These are phyloP conservation scores for Pezicula radicicola DNA, from an alignment of 2,329 filamentous ascomycete genomes.

Conservation along the genomic window DNA sequence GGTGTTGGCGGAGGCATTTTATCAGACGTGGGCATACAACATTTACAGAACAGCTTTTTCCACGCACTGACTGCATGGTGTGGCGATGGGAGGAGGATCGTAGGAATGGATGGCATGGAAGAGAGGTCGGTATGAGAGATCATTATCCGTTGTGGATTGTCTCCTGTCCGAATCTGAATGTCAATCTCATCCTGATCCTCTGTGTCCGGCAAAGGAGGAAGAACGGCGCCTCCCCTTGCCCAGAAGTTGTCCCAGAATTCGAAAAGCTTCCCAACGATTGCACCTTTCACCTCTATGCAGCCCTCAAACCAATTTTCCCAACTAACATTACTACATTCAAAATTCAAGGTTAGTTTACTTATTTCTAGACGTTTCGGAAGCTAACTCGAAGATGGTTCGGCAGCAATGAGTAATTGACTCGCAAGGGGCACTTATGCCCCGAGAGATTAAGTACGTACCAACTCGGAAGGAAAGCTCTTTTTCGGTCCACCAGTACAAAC, in stretches of 20 bases:
- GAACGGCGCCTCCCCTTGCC: conserved; percentile 35
- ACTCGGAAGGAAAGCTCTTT: conserved; percentile 66
- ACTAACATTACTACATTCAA: conserved; percentile 58
- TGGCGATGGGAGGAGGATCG: conserved; percentile 69
- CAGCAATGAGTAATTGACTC: no score
- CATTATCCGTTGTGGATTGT: not conserved
- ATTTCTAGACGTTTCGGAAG: no score
- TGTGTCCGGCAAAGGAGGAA: conserved; percentile 8
- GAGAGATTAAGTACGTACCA: conserved; percentile 35
- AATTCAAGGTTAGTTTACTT: no score
- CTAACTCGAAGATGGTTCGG: no score
- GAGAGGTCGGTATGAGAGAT: not conserved
- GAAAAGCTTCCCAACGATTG: conserved; percentile 58
- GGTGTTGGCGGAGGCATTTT: conserved; percentile 29
- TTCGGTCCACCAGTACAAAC: conserved; percentile 70
- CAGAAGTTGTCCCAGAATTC: conserved; percentile 70
- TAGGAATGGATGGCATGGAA: conserved; percentile 36
- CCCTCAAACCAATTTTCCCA: conserved; percentile 89
- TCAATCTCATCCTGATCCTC: not conserved
- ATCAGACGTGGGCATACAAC: conserved; percentile 1
- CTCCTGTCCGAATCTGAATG: not conserved
- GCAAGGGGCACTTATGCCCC: no score
- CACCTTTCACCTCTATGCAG: conserved; percentile 63
- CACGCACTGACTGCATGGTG: conserved; percentile 37
- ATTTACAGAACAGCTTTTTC: conserved; percentile 6